Base-by-base conservation (phyloP, 805 yeast species). In the Tetrapisispora fleetii region DNA sequence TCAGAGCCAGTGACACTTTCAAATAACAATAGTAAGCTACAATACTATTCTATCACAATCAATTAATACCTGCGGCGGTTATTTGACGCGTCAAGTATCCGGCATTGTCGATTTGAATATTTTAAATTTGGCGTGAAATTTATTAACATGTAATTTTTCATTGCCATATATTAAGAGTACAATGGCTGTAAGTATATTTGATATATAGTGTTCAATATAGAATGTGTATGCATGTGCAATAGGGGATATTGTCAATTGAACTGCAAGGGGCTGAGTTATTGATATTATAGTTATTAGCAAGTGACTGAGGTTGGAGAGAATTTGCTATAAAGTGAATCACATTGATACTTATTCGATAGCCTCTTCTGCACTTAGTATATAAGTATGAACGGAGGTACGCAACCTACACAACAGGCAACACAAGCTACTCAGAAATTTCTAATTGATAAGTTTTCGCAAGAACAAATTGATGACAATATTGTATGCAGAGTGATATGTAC, bases 401-500 rank as follows among this genome's bases (percentile, higher is more conserved):
- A 71, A 58, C 71, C 73, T 16, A 70, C 74, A 19, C 74, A 71
- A 55, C 74, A 68, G 54, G 65, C 73, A 1, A 71, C 77, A 6
- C 74, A 69, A 45, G 69, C 71, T 2, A 65, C 71, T 1, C 70
- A 67, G 40, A 51, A 54, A 33, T 65, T 52, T 48, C 49, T 68
- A n/a, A 58, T 64, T 16, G 68, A 64, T 43, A 63, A 59, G 45
- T 65, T 68, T 41, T 58, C 71, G 2, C 71, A 67, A 48, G 72
- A 69, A 48, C 63, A 63, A 40, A 58, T 68, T n/a, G 69, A 66
- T 40, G 67, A 67, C 16, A 60, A 63, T 38, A 67, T 73, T 16
- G 71, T 80, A n/a, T 76, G 82, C 54, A 68, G 83, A 43, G 65
- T 80, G 47, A 76, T 80, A 35, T 79, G 85, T 57, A 77, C 84